Conservation (phyloP, 1,284 basidiomycete species). For the Microbotryomycetes sp. region DNA sequence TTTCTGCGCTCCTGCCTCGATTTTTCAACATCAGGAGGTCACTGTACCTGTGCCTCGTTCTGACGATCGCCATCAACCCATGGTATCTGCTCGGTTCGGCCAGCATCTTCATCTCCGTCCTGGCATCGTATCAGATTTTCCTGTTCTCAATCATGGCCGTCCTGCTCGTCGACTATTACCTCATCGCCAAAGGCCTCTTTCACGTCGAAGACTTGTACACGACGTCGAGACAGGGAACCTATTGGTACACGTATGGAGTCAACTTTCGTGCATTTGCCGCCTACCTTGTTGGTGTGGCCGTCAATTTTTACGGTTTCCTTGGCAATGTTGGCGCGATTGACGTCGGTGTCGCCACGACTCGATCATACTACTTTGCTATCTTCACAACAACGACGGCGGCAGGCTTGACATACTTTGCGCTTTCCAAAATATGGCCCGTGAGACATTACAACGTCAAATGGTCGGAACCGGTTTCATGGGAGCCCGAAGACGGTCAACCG, state of each 20-base stretch:
- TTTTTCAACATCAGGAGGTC: slow-evolving; percentile 2
- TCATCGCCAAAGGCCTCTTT: slow-evolving; percentile 7
- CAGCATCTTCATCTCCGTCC: slow-evolving; percentile 14
- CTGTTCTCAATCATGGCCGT: slow-evolving; percentile 17
- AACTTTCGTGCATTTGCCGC: slow-evolving; percentile 19
- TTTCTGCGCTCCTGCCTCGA: neutral
- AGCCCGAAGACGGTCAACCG: neutral
- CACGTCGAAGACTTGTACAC: slow-evolving; percentile 8
- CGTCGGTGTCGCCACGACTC: neutral
- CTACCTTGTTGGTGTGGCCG: slow-evolving; percentile 14
- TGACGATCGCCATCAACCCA: slow-evolving; percentile 3
- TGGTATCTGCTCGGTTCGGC: slow-evolving; percentile 21
- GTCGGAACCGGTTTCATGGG: slow-evolving; percentile 13
- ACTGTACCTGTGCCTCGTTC: slow-evolving; percentile 9
- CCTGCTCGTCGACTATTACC: slow-evolving; percentile 14
- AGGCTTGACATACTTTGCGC: slow-evolving; percentile 33
- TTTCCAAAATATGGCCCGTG: slow-evolving; percentile 34
- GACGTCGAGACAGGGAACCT: slow-evolving; percentile 1
- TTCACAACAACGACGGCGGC: slow-evolving; percentile 35
- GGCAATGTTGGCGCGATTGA: slow-evolving; percentile 9
- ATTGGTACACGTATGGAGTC: slow-evolving; percentile 18
- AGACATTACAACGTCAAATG: slow-evolving; percentile 19
- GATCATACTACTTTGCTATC: slow-evolving; percentile 32
- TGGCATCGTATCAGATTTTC: slow-evolving; percentile 27
- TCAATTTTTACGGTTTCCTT: slow-evolving; percentile 19